These are phyloP conservation scores for Saksenaea vasiformis DNA, from an alignment of 371 early-diverging fungal genomes.

Conservation along the genomic window DNA sequence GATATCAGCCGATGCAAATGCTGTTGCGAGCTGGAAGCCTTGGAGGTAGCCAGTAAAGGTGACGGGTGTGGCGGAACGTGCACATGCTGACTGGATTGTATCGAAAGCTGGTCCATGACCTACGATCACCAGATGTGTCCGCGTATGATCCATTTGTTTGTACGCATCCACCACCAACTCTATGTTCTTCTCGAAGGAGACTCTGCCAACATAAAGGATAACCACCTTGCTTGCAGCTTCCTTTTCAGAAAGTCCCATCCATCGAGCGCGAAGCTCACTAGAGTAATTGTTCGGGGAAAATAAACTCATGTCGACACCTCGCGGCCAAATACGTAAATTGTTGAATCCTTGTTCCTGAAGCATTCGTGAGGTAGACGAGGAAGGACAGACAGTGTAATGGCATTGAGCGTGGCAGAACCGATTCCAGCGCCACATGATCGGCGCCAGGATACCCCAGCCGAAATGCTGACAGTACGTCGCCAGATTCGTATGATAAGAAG, in stretches of 20 bases:
- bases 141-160: constrained; percentile 36
- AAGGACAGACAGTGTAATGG: constrained; percentile 40
- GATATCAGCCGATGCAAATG: constrained; percentile 50
- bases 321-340: constrained; percentile 41
- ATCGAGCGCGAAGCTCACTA: constrained; percentile 23
- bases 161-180: constrained; percentile 41
- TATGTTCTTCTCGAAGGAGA: constrained; percentile 51
- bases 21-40: constrained; percentile 34
- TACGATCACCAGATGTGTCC: constrained; percentile 49
- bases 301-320: constrained; percentile 38
- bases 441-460: constrained; percentile 38
- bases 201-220: constrained; percentile 46
- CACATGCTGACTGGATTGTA: constrained; percentile 28
- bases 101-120: constrained; percentile 50
- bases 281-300: constrained; percentile 39
- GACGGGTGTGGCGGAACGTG: constrained; percentile 25
- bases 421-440: constrained; percentile 56
- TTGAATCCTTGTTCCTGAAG: constrained; percentile 35
- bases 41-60: constrained; percentile 51
- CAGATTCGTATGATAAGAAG: constrained; percentile 54
- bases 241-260: constrained; percentile 20
- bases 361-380: constrained; percentile 33
- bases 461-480: constrained; percentile 48
- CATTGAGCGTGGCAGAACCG: constrained; percentile 44
- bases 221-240: constrained; percentile 23